A percentile compares a stretch with the other conserved stretches of the same genome.
These are phyloP conservation scores for Cicer yamashitae DNA, from an alignment of 306 rosid species.

Conservation along the genomic window DNA sequence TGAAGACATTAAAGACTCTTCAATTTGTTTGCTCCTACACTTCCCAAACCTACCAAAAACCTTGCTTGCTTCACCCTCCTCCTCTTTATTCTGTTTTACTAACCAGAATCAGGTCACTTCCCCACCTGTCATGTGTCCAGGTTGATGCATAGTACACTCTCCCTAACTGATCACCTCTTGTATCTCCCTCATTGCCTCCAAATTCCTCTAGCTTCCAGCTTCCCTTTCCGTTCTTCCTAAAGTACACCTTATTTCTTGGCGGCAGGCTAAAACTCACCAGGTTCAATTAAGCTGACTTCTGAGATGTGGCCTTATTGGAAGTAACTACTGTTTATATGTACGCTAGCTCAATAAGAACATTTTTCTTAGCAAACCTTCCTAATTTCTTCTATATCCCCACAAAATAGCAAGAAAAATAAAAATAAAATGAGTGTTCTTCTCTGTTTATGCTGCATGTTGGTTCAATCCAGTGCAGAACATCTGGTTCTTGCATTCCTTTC, in stretches of 20 bases:
- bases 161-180: conserved; percentile 28
- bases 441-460: conserved; percentile 1
- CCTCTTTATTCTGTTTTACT: neutral
- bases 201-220: conserved; percentile 10
- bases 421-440: conserved; percentile 12
- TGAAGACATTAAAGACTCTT: conserved; percentile 9
- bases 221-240: conserved; percentile 7
- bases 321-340: conserved; percentile 20
- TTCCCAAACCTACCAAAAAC: neutral
- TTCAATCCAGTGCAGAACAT: conserved; percentile 17
- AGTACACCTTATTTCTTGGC: neutral
- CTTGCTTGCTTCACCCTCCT: conserved; percentile 6
- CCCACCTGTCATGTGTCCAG: conserved; percentile 15
- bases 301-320: neutral
- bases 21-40: neutral
- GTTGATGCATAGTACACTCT: conserved; percentile 7
- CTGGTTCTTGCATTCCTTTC: conserved; percentile 29
- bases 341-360: conserved; percentile 14
- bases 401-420: conserved; percentile 31
- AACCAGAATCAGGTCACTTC: conserved; percentile 17
- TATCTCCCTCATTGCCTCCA: conserved; percentile 19
- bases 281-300: conserved; percentile 19
- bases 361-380: conserved; percentile 18
- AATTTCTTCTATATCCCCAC: conserved; percentile 29
- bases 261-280: conserved; percentile 2